Percentiles rank a stretch among this genome's conserved stretches.
phyloP scores from a whole-genome alignment of 2,329 filamentous ascomycete genomes.

The Sporothrix variecibatus region DNA sequence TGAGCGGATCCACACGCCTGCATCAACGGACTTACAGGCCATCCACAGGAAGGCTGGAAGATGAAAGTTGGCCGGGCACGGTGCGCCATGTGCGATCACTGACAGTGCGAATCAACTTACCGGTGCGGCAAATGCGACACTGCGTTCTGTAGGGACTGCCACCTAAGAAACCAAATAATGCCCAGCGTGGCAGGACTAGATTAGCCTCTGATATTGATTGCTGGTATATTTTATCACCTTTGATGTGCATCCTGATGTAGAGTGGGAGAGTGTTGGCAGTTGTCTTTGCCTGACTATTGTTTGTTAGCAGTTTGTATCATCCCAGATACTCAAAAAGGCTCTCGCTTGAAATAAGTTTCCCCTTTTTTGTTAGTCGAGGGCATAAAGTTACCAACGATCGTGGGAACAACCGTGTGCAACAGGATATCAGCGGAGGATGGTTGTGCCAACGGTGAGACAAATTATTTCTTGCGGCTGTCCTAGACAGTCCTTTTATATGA shows the following conservation, averaged over 20 bases:
- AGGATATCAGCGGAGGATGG: not conserved
- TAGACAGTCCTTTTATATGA: not conserved
- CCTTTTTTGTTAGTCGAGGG: not conserved
- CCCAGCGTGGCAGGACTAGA: not conserved
- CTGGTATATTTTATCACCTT: not conserved
- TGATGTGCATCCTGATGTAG: not conserved
- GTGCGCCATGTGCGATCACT: not conserved
- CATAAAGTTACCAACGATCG: not conserved
- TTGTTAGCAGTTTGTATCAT: not conserved
- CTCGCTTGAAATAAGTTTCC: not conserved
- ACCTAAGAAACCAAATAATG: not conserved
- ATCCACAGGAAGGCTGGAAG: not conserved
- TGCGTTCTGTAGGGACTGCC: constrained; percentile 11
- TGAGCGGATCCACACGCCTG: constrained; percentile 19
- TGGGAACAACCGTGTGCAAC: not conserved
- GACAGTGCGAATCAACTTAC: not conserved
- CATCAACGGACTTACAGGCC: not conserved
- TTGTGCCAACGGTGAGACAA: not conserved
- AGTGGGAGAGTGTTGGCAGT: not conserved
- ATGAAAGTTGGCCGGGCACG: not conserved
- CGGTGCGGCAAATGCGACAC: constrained; percentile 11
- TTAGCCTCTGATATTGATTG: not conserved
- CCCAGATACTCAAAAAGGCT: not conserved
- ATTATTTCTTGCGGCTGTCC: not conserved
- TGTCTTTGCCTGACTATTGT: not conserved